Percentiles rank a stretch among this genome's conserved stretches.
phyloP scores from a whole-genome alignment of 2,329 filamentous ascomycete genomes.

The Colletotrichum filicis region DNA sequence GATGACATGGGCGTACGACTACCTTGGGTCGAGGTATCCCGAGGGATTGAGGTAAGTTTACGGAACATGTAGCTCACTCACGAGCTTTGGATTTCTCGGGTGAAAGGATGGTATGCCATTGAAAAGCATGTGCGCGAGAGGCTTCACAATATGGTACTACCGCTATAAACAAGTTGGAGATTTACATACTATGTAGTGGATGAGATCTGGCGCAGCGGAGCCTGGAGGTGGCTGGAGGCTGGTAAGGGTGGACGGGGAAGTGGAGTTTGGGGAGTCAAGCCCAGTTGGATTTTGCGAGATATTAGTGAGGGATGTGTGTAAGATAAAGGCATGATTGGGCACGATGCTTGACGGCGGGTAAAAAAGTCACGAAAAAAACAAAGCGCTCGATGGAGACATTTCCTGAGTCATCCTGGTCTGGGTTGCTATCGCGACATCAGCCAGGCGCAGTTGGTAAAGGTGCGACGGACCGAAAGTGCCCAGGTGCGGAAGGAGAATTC shows the following conservation, averaged over 20 bases:
- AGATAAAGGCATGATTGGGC: conserved; percentile 22
- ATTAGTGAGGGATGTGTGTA: conserved; percentile 18
- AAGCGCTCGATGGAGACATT: conserved; percentile 16
- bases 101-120: background rate
- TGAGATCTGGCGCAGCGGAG: no score
- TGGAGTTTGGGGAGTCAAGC: background rate
- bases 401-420: conserved; percentile 17
- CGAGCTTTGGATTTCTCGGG: conserved; percentile 4
- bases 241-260: background rate
- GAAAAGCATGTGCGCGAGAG: conserved; percentile 8
- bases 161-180: background rate
- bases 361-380: conserved; percentile 19
- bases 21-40: background rate
- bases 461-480: conserved; percentile 4
- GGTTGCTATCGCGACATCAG: conserved; percentile 25
- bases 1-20: background rate
- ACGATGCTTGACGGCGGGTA: conserved; percentile 5
- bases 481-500: background rate
- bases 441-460: background rate
- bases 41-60: background rate
- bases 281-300: background rate
- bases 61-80: conserved; percentile 9
- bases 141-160: background rate
- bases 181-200: no score
- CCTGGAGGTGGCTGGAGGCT: background rate